phyloP scores from a whole-genome alignment of 345 rosid species.

The Gossypium herbaceum region DNA sequence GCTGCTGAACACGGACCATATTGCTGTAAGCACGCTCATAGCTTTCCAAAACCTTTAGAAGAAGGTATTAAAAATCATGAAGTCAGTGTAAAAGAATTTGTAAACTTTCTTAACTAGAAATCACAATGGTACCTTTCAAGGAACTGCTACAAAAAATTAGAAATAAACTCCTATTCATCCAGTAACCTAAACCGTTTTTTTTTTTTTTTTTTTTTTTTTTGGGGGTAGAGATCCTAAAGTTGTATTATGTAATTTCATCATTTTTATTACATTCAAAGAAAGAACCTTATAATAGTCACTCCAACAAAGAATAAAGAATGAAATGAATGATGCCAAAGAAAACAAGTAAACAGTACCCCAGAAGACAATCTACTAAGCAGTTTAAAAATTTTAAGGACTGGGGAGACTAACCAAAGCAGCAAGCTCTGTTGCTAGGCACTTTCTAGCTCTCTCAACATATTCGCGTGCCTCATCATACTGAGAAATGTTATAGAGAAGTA shows the following conservation, averaged over 20 bases:
- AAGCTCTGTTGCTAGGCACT: slow-evolving; percentile 96
- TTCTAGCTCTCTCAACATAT: slow-evolving; percentile 92
- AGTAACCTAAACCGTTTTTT: too few relatives aligned
- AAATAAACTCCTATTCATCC: background rate
- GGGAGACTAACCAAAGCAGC: slow-evolving; percentile 84
- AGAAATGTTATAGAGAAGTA: slow-evolving; percentile 13
- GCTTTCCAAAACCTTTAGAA: slow-evolving; percentile 81
- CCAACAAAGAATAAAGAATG: background rate
- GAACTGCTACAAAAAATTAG: background rate
- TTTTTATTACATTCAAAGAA: background rate
- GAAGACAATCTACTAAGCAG: background rate
- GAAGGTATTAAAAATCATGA: background rate
- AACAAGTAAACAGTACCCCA: background rate
- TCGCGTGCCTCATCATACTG: slow-evolving; percentile 95
- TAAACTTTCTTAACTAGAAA: background rate
- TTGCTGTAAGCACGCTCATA: slow-evolving; percentile 95
- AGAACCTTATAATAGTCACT: background rate
- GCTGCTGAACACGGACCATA: slow-evolving; percentile 99
- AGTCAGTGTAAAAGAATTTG: too few relatives aligned
- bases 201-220: too few relatives aligned
- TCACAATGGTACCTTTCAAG: background rate
- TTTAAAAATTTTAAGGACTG: slow-evolving; percentile 6
- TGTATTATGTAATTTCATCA: background rate
- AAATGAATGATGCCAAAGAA: background rate
- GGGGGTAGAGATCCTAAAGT: background rate